Base-by-base conservation (phyloP, 2,329 filamentous ascomycete genomes). In the Stagonosporopsis tanaceti region DNA sequence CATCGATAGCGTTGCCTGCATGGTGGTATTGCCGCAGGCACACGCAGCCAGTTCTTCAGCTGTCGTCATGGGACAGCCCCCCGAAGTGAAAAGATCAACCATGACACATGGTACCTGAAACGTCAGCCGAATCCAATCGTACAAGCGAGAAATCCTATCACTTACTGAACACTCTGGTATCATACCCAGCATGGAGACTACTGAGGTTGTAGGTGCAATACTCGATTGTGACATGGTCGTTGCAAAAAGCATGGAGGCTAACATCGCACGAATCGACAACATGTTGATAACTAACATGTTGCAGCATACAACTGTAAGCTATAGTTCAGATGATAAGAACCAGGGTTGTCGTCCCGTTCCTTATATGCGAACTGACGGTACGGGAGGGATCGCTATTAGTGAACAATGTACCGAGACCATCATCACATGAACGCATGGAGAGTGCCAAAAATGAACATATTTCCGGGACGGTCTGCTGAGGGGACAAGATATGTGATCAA, bases 131-230 rank as follows among this genome's bases (percentile, higher is more conserved):
- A 15, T 2, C 6, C 14, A 15, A 25, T 12, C 37, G 1, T 3
- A 11, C 24, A 4, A 37, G 24, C 14, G 4, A 12, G 2, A 9
- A 25, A 6, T n/a, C 17, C 7, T n/a, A 40, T 3, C 4, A 50
- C 53, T 50, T 34, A 62, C 60, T 20, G 57, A 47, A 40, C 60
- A 62, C 6, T 55, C 32, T 24, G 60, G 57, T 8, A 60, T 53
- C 50, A 62, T 38, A 4, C 47, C 53, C n/a, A 62, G 47, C 60
- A 62, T 54, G 2, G 53, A 48, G 14, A 53, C 27, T 8, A 62
- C 53, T 8, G 60, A 25, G 14, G 57, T 62, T 20, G 50, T 58
- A 14, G 45, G 8, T 4, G 20, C 8, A 15, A 54, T 52, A 14
- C 32, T 41, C 6, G 50, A 22, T 27, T 54, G 46, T 30, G 44